A percentile compares a stretch with the other conserved stretches of the same genome.
phyloP scores from a whole-genome alignment of 2,329 filamentous ascomycete species.

The Paraconiothyrium brasiliense region DNA sequence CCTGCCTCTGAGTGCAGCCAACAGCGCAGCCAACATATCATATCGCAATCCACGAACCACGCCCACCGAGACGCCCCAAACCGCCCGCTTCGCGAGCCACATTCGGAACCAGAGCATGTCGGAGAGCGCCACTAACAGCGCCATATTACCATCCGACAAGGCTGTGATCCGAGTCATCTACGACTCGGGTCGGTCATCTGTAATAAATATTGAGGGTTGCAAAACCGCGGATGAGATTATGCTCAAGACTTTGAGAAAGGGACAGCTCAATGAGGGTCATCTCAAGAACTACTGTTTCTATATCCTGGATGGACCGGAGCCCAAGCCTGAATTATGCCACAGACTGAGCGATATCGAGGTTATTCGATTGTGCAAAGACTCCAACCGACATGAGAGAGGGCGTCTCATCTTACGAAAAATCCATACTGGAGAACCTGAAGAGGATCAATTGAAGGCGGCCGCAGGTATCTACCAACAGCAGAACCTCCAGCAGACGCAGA shows the following conservation, averaged over 20 bases:
- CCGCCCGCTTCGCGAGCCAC: slow-evolving; percentile 72
- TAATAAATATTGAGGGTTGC: slow-evolving; percentile 91
- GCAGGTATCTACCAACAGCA: slow-evolving; percentile 91
- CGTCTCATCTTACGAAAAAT: slow-evolving; percentile 91
- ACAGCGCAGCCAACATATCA: slow-evolving; percentile 56
- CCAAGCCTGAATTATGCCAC: slow-evolving; percentile 81
- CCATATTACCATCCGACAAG: slow-evolving; percentile 83
- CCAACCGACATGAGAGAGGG: slow-evolving; percentile 84
- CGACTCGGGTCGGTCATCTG: slow-evolving; percentile 88
- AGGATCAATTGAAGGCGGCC: slow-evolving; percentile 85
- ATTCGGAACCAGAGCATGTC: slow-evolving; percentile 78
- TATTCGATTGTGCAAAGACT: slow-evolving; percentile 89
- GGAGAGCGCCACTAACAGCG: slow-evolving; percentile 79
- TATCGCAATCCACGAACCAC: slow-evolving; percentile 55
- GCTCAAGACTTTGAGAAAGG: slow-evolving; percentile 86
- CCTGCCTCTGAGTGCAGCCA: slow-evolving; percentile 63
- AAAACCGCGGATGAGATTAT: slow-evolving; percentile 93
- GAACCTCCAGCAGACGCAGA: slow-evolving; percentile 74
- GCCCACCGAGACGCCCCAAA: slow-evolving; percentile 69
- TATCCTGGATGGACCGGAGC: slow-evolving; percentile 84
- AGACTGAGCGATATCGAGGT: slow-evolving; percentile 87
- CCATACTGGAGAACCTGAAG: slow-evolving; percentile 88
- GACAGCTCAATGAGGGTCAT: slow-evolving; percentile 87
- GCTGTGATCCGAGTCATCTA: slow-evolving; percentile 93
- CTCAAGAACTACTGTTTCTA: slow-evolving; percentile 98